Conservation (phyloP, 139 green algal species). For the Haematococcus sp. region DNA sequence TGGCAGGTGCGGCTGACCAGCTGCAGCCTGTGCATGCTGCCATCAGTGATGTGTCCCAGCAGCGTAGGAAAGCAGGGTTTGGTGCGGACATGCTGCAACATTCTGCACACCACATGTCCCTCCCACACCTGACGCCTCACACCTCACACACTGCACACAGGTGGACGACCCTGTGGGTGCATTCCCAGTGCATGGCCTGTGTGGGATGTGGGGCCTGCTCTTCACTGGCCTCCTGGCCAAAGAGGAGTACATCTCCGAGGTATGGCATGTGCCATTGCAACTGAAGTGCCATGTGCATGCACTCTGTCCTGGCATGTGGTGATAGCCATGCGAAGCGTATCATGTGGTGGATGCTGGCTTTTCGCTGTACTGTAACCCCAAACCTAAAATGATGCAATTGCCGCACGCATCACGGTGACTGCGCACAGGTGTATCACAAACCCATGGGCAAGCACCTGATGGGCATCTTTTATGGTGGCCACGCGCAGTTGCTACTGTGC, state of each 20-base stretch:
- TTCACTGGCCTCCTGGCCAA: constrained; percentile 39
- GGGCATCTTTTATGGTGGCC: constrained; percentile 39
- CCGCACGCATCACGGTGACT: too few species aligned
- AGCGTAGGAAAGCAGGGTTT: too few species aligned
- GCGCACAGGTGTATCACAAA: constrained; percentile 3
- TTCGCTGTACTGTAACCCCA: too few species aligned
- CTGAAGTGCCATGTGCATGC: background rate
- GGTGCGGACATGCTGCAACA: too few species aligned
- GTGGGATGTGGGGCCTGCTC: constrained; percentile 46
- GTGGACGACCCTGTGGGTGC: constrained; percentile 28
- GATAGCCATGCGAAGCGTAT: too few species aligned
- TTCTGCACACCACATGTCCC: too few species aligned
- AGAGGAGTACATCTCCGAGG: constrained; percentile 31
- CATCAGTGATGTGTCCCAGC: background rate
- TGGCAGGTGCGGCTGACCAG: constrained; percentile 10
- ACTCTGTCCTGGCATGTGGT: background rate
- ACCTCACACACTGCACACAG: too few species aligned
- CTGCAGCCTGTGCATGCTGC: background rate
- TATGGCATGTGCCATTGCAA: constrained; percentile 12
- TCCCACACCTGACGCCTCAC: too few species aligned
- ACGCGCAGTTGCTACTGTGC: constrained; percentile 34
- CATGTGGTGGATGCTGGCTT: background rate
- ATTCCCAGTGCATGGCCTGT: constrained; percentile 32
- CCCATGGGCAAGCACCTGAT: constrained; percentile 14
- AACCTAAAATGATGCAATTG: too few species aligned